Evolutionary conservation across 345 rosid genomes (phyloP).

Genomic region (Lepidium sativum): DNA sequence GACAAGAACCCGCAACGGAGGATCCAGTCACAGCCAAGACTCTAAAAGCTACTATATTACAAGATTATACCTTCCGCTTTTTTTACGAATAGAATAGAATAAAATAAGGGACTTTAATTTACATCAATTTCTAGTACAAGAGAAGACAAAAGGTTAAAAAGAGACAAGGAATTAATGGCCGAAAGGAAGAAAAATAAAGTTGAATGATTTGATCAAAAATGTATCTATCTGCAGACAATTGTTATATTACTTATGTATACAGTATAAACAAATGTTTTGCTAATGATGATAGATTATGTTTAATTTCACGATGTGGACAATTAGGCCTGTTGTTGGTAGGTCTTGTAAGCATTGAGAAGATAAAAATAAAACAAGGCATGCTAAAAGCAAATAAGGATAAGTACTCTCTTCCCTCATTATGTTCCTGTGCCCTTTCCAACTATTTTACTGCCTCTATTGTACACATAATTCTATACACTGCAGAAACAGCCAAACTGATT

Average conservation of each 20-base stretch:
- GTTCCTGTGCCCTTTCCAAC: too few relatives aligned
- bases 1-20: constrained; percentile 6
- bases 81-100: background rate
- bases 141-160: background rate
- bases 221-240: background rate
- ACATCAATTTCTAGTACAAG: background rate
- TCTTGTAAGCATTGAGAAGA: background rate
- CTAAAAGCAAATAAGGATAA: constrained; percentile 11
- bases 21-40: constrained; percentile 7
- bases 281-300: constrained; percentile 10
- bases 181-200: constrained; percentile 4
- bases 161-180: background rate
- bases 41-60: constrained; percentile 11
- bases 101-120: background rate
- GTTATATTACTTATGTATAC: too few relatives aligned
- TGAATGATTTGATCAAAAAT: constrained; percentile 9
- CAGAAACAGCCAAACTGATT: too few relatives aligned
- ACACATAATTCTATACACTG: too few relatives aligned
- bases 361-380: constrained; percentile 15
- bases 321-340: background rate
- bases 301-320: constrained; percentile 1
- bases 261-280: too few relatives aligned
- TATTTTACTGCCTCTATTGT: too few relatives aligned
- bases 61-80: constrained; percentile 8
- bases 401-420: too few relatives aligned